phyloP scores from a whole-genome alignment of 768 basidiomycete genomes.

The Lactarius vividus region DNA sequence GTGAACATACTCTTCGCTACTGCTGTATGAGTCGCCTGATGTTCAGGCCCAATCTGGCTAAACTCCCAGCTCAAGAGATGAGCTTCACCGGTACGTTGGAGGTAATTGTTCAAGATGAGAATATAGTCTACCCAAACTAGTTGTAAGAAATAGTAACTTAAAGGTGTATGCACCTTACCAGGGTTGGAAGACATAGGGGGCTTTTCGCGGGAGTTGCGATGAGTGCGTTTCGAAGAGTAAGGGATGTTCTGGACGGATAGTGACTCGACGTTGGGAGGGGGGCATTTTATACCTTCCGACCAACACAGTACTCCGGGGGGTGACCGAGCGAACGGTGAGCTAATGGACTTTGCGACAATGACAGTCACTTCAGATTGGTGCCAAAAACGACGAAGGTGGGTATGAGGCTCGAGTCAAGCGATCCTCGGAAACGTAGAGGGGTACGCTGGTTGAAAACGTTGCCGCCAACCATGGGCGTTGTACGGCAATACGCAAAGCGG shows the following conservation, averaged over 20 bases:
- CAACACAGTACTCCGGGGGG: constrained; percentile 1
- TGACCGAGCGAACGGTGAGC: neutral
- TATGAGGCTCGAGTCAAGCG: constrained; percentile 27
- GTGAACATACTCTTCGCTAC: constrained; percentile 22
- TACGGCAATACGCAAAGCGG: constrained; percentile 20
- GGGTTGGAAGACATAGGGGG: constrained; percentile 18
- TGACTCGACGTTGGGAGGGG: neutral
- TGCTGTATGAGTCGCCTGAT: constrained; percentile 25
- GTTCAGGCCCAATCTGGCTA: constrained; percentile 23
- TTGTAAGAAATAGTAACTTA: neutral
- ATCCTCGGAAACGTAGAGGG: constrained; percentile 16
- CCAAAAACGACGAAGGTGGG: constrained; percentile 12
- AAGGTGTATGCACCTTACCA: constrained; percentile 1
- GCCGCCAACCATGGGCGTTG: constrained; percentile 4
- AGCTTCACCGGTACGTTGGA: constrained; percentile 23
- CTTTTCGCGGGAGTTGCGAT: neutral
- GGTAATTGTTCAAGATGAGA: constrained; percentile 27
- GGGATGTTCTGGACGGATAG: neutral
- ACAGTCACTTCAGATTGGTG: constrained; percentile 8
- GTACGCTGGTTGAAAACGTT: constrained; percentile 4
- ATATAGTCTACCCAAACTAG: constrained; percentile 18
- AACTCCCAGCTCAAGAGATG: constrained; percentile 26
- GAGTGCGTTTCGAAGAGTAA: constrained; percentile 5
- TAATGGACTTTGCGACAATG: constrained; percentile 3
- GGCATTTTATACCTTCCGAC: constrained; percentile 19